A percentile compares a stretch with the other conserved stretches of the same genome.
Evolutionary conservation across 805 yeast species (phyloP).

Genomic region (Torulaspora maleeae): DNA sequence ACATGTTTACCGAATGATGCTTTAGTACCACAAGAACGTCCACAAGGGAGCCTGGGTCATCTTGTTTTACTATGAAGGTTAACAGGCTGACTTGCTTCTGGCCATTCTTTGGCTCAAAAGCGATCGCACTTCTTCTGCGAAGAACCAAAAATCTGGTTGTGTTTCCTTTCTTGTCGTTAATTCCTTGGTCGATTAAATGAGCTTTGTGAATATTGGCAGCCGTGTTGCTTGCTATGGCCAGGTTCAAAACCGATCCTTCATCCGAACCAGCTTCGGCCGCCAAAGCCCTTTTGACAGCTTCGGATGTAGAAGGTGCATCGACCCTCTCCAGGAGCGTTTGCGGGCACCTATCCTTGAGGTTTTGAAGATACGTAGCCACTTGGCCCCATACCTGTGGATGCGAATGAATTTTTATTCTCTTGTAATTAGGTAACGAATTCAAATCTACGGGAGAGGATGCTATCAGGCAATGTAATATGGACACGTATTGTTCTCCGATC

Average conservation of each 20-base stretch:
- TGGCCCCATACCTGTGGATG: constrained; percentile 99
- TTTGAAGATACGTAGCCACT: constrained; percentile 52
- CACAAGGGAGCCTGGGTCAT: constrained; percentile 71
- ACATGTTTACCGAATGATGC: constrained; percentile 54
- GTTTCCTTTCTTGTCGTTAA: constrained; percentile 71
- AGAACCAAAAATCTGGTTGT: constrained; percentile 82
- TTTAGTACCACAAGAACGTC: constrained; percentile 57
- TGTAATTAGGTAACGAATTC: constrained; percentile 34
- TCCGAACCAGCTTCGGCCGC: constrained; percentile 14
- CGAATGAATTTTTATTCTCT: constrained; percentile 63
- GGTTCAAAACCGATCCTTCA: constrained; percentile 33
- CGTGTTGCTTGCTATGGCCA: constrained; percentile 69
- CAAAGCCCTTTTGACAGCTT: constrained; percentile 67
- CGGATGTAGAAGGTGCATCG: constrained; percentile 76
- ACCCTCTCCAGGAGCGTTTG: constrained; percentile 41
- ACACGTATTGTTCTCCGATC: constrained; percentile 74
- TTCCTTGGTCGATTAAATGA: constrained; percentile 48
- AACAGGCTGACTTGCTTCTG: constrained; percentile 44
- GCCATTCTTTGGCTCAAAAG: constrained; percentile 13
- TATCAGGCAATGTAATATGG: constrained; percentile 72
- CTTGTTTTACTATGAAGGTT: constrained; percentile 59
- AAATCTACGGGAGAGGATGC: constrained; percentile 39
- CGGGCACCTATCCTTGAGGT: constrained; percentile 33
- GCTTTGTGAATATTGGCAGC: constrained; percentile 60
- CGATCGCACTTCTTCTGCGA: constrained; percentile 37